Conservation (phyloP, 768 basidiomycete species). For the Boletus rubescentipes region DNA sequence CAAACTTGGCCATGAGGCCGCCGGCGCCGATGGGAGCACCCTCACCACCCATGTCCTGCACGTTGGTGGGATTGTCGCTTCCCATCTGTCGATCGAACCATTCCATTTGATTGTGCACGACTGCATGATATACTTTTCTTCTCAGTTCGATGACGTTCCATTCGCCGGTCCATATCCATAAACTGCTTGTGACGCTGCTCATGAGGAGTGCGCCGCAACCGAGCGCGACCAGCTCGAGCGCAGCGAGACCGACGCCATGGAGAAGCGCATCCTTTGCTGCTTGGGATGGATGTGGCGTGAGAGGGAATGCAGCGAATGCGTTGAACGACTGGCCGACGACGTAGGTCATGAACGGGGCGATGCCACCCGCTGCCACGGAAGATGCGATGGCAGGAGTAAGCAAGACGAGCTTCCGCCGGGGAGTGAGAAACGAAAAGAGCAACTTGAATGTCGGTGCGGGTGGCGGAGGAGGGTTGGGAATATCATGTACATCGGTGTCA, state of each 20-base stretch:
- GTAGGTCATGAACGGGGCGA: conserved; percentile 85
- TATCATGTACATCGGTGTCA: conserved; percentile 17
- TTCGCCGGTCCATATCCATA: conserved; percentile 92
- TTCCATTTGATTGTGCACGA: conserved; percentile 71
- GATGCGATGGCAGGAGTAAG: conserved; percentile 63
- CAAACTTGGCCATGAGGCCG: conserved; percentile 92
- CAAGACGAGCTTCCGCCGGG: conserved; percentile 52
- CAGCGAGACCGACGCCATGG: conserved; percentile 55
- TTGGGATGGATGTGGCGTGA: conserved; percentile 38
- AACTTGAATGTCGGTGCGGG: conserved; percentile 56
- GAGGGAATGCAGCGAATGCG: conserved; percentile 61
- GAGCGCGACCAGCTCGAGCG: conserved; percentile 65
- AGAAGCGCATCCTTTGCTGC: conserved; percentile 51
- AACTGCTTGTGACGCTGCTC: conserved; percentile 68
- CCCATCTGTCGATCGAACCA: conserved; percentile 90
- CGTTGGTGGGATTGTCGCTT: conserved; percentile 43
- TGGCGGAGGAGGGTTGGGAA: conserved; percentile 18
- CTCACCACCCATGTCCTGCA: conserved; percentile 36
- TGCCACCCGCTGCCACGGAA: conserved; percentile 63
- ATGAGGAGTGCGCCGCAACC: conserved; percentile 65
- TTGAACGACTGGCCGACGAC: conserved; percentile 79
- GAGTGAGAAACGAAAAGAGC: conserved; percentile 65
- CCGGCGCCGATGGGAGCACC: conserved; percentile 72
- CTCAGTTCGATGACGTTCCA: conserved; percentile 69
- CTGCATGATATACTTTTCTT: conserved; percentile 62